These are phyloP conservation scores for Silene latifolia DNA, from an alignment of 148 eudicot species.

Conservation along the genomic window DNA sequence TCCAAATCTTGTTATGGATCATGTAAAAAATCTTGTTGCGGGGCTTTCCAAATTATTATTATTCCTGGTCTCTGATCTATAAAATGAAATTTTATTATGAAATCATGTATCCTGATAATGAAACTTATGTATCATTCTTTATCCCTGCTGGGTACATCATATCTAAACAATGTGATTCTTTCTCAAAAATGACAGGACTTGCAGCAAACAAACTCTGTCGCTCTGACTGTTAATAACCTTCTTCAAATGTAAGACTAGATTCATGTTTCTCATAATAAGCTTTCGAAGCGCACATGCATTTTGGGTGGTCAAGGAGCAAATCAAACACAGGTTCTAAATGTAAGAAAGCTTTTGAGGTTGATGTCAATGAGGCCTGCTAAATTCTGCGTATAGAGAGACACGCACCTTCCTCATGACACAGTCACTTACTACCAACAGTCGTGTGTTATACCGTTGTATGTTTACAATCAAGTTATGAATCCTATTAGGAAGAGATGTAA, in stretches of 20 bases:
- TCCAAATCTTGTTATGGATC: no score
- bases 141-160: not conserved
- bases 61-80: no score
- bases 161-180: conserved; percentile 3
- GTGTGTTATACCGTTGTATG: no score
- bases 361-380: conserved; percentile 9
- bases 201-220: conserved; percentile 81
- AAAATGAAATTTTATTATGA: no score
- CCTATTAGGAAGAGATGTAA: not conserved
- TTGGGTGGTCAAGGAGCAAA: not conserved
- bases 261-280: conserved; percentile 11
- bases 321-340: not conserved
- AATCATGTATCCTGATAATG: not conserved
- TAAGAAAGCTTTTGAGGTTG: conserved; percentile 10
- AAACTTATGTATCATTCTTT: not conserved
- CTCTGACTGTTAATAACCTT: conserved; percentile 90
- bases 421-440: not conserved
- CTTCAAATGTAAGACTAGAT: conserved; percentile 66
- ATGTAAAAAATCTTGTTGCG: not conserved
- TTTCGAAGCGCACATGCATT: conserved; percentile 6
- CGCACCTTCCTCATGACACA: not conserved
- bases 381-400: conserved; percentile 27
- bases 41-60: not conserved
- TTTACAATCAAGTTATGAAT: conserved; percentile 2
- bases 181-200: conserved; percentile 58